Base-by-base conservation (phyloP, 73 alveolate genomes). In the Uronychia binucleata region DNA sequence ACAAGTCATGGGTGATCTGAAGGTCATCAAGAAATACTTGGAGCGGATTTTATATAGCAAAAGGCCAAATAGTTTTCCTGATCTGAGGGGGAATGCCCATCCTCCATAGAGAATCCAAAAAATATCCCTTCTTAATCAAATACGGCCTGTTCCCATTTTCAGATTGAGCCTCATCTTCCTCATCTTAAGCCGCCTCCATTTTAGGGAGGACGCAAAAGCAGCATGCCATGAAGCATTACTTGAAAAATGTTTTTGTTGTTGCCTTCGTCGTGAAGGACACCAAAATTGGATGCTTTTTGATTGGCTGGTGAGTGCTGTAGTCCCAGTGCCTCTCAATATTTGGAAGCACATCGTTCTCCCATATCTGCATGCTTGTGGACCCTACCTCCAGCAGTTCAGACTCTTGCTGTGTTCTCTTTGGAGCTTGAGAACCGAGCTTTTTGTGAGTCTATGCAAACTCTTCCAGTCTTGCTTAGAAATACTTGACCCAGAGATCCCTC, bases 1-100 rank as follows among this genome's bases (percentile, higher is more conserved):
- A 86, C 88, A n/a, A n/a, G n/a, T n/a, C n/a, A n/a, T n/a, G n/a
- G n/a, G n/a, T 83, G 28, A 94, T 95, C 80, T 93, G 88, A 79
- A 92, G 95, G 34, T 95, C 93, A 74, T 92, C 81, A 83, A 87
- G 92, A 60, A 97, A 77, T 34, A 96, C 86, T 77, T 95, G 95
- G 31, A 94, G 91, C 58, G 90, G 87, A 81, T 96, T 94, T 33
- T 92, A 82, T 79, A 96, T 91, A 59, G 94, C 94, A 74, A 94
- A 58, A 34, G 97, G 96, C 99, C 99, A 96, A 80, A 96, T 83
- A 75, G 88, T 94, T 77, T 91, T 90, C 82, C 99, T 96, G 67
- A 95, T 80, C 94, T 94, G 91, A 77, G 90, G 90, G 8, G 99
- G 99, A 34, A 96, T 90, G n/a, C 99, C 99, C 31, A 90, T 79